These are phyloP conservation scores for Raffaelea deltoideospora DNA, from an alignment of 2,329 filamentous ascomycete species.

Conservation along the genomic window DNA sequence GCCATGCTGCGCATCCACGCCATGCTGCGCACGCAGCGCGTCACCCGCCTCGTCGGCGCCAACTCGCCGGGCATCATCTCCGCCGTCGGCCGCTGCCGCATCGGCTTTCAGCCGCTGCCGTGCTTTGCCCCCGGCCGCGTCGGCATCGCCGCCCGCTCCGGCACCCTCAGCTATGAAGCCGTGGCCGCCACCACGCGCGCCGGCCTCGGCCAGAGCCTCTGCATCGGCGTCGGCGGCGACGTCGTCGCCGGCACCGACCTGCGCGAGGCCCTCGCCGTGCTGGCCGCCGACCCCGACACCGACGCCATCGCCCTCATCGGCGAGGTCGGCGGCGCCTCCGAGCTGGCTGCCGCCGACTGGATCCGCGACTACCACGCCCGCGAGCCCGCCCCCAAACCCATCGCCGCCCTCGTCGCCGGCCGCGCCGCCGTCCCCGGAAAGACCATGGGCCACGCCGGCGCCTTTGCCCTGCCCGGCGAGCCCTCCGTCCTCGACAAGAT, in stretches of 20 bases:
- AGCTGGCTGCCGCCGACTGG: conserved; percentile 60
- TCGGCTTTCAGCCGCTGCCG: conserved; percentile 63
- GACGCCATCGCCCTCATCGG: conserved; percentile 59
- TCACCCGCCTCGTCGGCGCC: conserved; percentile 60
- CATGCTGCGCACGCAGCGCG: conserved; percentile 55
- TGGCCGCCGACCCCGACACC: conserved; percentile 51
- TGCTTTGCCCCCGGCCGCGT: conserved; percentile 57
- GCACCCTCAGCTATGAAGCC: conserved; percentile 66
- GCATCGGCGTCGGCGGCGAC: conserved; percentile 66
- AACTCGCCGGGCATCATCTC: conserved; percentile 72
- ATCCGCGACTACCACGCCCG: conserved; percentile 49
- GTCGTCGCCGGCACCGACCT: conserved; percentile 61
- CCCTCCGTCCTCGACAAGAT: conserved; percentile 51
- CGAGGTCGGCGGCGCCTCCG: conserved; percentile 55
- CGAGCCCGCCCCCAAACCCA: conserved; percentile 50
- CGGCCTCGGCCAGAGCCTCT: conserved; percentile 64
- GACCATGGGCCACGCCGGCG: conserved; percentile 70
- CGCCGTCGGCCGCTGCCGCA: conserved; percentile 56
- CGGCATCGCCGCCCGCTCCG: conserved; percentile 67
- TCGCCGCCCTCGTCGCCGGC: conserved; percentile 57
- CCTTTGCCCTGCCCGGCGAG: conserved; percentile 53
- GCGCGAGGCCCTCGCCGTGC: conserved; percentile 51
- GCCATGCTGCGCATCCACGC: conserved; percentile 59
- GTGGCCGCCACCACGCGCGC: conserved; percentile 58
- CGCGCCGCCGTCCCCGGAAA: conserved; percentile 45